phyloP scores from a whole-genome alignment of 352 stramenopile genomes.

The Globisporangium middletonii region DNA sequence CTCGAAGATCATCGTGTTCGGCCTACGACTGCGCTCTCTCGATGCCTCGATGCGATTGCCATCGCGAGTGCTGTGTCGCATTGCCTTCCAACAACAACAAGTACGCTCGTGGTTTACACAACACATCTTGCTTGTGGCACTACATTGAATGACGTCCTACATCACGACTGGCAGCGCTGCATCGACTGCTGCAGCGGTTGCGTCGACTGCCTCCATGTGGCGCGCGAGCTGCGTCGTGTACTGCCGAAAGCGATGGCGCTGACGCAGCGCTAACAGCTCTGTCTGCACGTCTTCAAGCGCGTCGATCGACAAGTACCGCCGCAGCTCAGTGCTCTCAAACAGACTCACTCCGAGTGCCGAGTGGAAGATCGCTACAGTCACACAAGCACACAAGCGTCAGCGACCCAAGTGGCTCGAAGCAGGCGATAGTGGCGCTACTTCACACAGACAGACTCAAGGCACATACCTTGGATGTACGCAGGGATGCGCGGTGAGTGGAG shows the following conservation, averaged over 20 bases:
- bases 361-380: constrained; percentile 29
- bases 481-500: constrained; percentile 56
- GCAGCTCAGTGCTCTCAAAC: constrained; percentile 12
- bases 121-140: too few species aligned
- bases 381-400: not conserved
- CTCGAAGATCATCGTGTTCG: too few species aligned
- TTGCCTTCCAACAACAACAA: too few species aligned
- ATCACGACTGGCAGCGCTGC: not conserved
- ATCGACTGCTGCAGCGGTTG: not conserved
- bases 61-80: too few species aligned
- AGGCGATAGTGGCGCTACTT: not conserved
- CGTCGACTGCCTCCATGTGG: constrained; percentile 8
- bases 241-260: constrained; percentile 57
- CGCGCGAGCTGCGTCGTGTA: constrained; percentile 30
- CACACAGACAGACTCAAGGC: not conserved
- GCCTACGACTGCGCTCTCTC: too few species aligned
- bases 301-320: constrained; percentile 10
- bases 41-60: too few species aligned
- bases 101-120: too few species aligned
- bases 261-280: constrained; percentile 25
- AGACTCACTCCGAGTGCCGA: constrained; percentile 6
- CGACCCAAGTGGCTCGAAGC: not conserved
- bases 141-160: too few species aligned
- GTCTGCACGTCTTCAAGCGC: constrained; percentile 25
- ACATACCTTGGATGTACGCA: constrained; percentile 27